These are phyloP conservation scores for Rhizomucor pusillus DNA, from an alignment of 371 early-diverging fungal species.

Conservation along the genomic window DNA sequence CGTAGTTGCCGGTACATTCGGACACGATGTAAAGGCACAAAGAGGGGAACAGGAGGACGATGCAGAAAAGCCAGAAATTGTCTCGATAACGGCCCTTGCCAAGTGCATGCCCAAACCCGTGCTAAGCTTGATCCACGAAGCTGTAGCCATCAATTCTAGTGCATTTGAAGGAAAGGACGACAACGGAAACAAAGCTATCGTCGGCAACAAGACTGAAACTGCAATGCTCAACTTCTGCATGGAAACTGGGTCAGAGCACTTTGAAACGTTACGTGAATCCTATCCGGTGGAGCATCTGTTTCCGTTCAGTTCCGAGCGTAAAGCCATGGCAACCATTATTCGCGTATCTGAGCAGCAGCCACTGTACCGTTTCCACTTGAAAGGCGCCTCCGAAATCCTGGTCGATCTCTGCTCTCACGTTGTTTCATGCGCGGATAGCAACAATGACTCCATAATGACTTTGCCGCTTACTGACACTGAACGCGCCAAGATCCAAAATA, in stretches of 20 bases:
- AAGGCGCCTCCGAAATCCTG: constrained; percentile 90
- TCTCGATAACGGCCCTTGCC: constrained; percentile 25
- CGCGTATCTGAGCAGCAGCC: constrained; percentile 28
- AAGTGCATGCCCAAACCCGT: constrained; percentile 36
- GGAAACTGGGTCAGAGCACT: constrained; percentile 46
- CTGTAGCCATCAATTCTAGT: constrained; percentile 66
- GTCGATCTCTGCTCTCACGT: constrained; percentile 39
- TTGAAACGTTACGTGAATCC: constrained; percentile 46
- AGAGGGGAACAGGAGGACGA: constrained; percentile 28
- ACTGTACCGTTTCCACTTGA: constrained; percentile 66
- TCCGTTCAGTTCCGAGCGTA: constrained; percentile 83
- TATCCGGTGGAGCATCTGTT: constrained; percentile 55
- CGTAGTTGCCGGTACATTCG: constrained; percentile 69
- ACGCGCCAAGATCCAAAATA: constrained; percentile 40
- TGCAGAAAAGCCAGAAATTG: constrained; percentile 65
- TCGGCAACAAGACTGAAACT: constrained; percentile 86
- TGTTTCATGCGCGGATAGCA: constrained; percentile 35
- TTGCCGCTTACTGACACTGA: constrained; percentile 34
- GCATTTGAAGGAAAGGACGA: constrained; percentile 68
- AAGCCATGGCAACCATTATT: constrained; percentile 85
- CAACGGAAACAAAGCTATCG: constrained; percentile 49
- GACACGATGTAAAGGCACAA: constrained; percentile 38
- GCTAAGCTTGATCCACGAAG: constrained; percentile 50
- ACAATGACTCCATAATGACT: constrained; percentile 45
- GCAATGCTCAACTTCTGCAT: constrained; percentile 72